These are phyloP conservation scores for Tephrocybe rancida DNA, from an alignment of 768 basidiomycete genomes.

Conservation along the genomic window DNA sequence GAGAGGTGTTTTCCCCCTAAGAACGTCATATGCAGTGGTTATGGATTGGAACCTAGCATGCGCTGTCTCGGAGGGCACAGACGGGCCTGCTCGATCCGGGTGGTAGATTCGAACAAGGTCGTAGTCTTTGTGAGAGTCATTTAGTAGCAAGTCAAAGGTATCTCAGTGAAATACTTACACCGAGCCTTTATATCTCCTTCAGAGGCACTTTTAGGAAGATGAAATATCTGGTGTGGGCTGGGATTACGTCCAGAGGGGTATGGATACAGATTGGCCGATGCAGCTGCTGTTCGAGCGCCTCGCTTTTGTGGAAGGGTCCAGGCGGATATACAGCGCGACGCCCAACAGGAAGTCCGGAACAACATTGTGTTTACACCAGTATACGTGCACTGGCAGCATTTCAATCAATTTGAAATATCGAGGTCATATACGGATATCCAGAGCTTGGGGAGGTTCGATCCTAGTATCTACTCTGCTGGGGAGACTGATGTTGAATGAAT, in stretches of 20 bases:
- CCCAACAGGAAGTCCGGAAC: slow-evolving; percentile 1
- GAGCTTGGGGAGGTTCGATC: too few species aligned
- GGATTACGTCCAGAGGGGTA: slow-evolving; percentile 53
- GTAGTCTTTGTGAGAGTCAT: slow-evolving; percentile 54
- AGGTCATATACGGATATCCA: too few species aligned
- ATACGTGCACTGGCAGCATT: not conserved
- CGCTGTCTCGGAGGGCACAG: slow-evolving; percentile 46
- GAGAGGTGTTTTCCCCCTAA: slow-evolving; percentile 48
- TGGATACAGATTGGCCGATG: slow-evolving; percentile 39
- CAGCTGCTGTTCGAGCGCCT: not conserved
- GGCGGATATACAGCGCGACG: not conserved
- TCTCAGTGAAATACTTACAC: slow-evolving; percentile 38
- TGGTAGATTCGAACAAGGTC: slow-evolving; percentile 82
- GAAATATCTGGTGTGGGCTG: slow-evolving; percentile 66
- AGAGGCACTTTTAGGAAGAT: slow-evolving; percentile 54
- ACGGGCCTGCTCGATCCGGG: slow-evolving; percentile 59
- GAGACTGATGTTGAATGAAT: too few species aligned
- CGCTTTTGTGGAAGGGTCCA: not conserved
- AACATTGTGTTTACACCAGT: slow-evolving; percentile 3
- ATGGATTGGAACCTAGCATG: slow-evolving; percentile 74
- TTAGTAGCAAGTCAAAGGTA: slow-evolving; percentile 7
- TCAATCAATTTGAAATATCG: too few species aligned
- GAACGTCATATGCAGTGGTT: slow-evolving; percentile 64
- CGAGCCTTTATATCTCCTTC: slow-evolving; percentile 57
- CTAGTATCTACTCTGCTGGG: too few species aligned